Base-by-base conservation (phyloP, 2,329 filamentous ascomycete genomes). In the Penicillium sp. region DNA sequence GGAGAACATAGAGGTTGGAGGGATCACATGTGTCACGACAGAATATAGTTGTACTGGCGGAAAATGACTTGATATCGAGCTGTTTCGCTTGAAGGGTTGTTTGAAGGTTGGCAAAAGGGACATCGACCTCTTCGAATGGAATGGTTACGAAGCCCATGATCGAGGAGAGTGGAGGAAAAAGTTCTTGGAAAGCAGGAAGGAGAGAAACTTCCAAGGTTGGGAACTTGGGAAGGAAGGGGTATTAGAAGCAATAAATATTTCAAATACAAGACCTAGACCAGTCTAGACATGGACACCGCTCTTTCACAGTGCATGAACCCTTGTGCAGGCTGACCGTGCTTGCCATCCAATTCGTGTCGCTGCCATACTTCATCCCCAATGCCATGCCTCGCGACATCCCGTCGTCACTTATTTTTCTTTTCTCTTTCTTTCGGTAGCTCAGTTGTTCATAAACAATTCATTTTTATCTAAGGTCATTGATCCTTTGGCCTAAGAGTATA, bases 61-160 rank as follows among this genome's bases (percentile, higher is more conserved):
- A 39, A 39, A 39, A 39, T 18, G 17, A 28, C 29, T 39, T 16
- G 30, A 39, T 39, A 10, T 25, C 27, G 27, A 18, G 36, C 20
- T 39, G 17, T 17, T 32, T 39, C 30, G 36, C 36, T 27, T 27
- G 25, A 27, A 27, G 25, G 25, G 5, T 27, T 6, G 25, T 27
- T 39, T 31, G 36, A 39, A 39, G 29, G 25, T 32, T 21, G 36
- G 20, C 17, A 31, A 39, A 39, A 9, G 36, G 36, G 19, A 39
- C 23, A 33, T 39, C 28, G 28, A 39, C 29, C 14, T 26, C 20
- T 27, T 39, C 36, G 7, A 39, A 25, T 31, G 35, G 33, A 17
- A 36, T 28, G 23, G 20, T 36, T 10, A 26, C 16, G 18, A 23
- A 36, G 6, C 15, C 23, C 33, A 36, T 36, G 33, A 28, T 36